Conservation (phyloP, 176 grass and related monocot species). For the Cymbopogon citratus region DNA sequence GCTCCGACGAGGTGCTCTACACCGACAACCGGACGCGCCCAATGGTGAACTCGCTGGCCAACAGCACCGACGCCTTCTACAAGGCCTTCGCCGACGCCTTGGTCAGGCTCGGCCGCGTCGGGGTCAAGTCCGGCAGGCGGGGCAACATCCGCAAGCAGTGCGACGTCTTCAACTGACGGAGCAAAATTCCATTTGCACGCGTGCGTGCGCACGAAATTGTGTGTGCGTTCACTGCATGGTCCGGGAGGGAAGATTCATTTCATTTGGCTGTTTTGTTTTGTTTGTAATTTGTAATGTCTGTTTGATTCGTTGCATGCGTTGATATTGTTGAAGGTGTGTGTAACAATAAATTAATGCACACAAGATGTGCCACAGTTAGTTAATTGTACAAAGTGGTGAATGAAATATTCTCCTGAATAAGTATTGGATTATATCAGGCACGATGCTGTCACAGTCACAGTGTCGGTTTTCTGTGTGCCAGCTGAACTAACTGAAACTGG, state of each 20-base stretch:
- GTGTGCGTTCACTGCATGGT: background rate
- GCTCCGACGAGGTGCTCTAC: conserved; percentile 68
- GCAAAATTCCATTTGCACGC: no score
- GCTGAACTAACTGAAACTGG: conserved; percentile 2
- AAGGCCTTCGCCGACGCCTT: conserved; percentile 55
- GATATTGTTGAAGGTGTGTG: background rate
- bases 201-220: background rate
- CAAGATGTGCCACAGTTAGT: background rate
- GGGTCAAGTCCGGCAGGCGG: conserved; percentile 54
- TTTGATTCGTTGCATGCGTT: conserved; percentile 25
- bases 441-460: background rate
- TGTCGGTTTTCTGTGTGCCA: background rate
- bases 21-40: conserved; percentile 49
- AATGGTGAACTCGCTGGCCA: conserved; percentile 42
- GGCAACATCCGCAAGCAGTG: conserved; percentile 77
- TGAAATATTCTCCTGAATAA: background rate
- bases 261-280: background rate
- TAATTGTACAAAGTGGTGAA: background rate
- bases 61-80: conserved; percentile 45
- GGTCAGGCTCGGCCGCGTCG: conserved; percentile 57
- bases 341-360: background rate
- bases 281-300: background rate
- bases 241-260: background rate
- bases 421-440: background rate
- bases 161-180: conserved; percentile 55